Evolutionary conservation across 805 yeast species (phyloP).

Genomic region (Ogataea zsoltii): DNA sequence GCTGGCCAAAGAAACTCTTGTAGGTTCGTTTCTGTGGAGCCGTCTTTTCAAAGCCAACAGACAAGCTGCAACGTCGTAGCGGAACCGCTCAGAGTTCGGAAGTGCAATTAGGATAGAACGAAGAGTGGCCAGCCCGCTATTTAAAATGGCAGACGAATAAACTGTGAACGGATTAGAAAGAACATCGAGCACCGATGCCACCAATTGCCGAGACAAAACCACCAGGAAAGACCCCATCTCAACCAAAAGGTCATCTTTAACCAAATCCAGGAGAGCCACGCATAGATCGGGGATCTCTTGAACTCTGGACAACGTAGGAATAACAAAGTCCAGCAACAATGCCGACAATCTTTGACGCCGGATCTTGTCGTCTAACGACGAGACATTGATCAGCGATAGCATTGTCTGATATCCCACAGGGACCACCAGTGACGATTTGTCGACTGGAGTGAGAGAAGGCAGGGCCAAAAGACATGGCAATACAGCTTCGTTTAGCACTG

Average conservation of each 20-base stretch:
- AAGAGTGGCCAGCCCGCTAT: slow-evolving; percentile 9
- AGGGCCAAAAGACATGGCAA: slow-evolving; percentile 31
- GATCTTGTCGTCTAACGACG: slow-evolving; percentile 9
- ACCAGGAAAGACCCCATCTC: slow-evolving; percentile 18
- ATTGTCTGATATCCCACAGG: slow-evolving; percentile 26
- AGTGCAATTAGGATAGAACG: not conserved
- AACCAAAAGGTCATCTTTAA: slow-evolving; percentile 14
- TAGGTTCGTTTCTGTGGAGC: not conserved
- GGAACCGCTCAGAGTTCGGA: slow-evolving; percentile 9
- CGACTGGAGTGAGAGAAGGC: slow-evolving; percentile 31
- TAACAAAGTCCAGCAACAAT: slow-evolving; percentile 27
- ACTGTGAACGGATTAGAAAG: slow-evolving; percentile 30
- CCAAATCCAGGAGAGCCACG: slow-evolving; percentile 14
- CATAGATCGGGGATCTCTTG: slow-evolving; percentile 27
- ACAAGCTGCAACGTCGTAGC: slow-evolving; percentile 30
- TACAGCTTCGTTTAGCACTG: slow-evolving; percentile 25
- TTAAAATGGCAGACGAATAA: slow-evolving; percentile 15
- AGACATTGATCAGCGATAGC: slow-evolving; percentile 14
- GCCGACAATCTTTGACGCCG: slow-evolving; percentile 18
- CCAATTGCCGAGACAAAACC: slow-evolving; percentile 23
- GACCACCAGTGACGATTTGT: slow-evolving; percentile 21
- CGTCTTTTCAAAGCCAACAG: slow-evolving; percentile 15
- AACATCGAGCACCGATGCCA: slow-evolving; percentile 25
- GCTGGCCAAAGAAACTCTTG: not conserved
- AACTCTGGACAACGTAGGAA: slow-evolving; percentile 30